A percentile compares a stretch with the other conserved stretches of the same genome.
Evolutionary conservation across 495 filamentous ascomycete species (phyloP).

Genomic region (Penicillium waksmanii): DNA sequence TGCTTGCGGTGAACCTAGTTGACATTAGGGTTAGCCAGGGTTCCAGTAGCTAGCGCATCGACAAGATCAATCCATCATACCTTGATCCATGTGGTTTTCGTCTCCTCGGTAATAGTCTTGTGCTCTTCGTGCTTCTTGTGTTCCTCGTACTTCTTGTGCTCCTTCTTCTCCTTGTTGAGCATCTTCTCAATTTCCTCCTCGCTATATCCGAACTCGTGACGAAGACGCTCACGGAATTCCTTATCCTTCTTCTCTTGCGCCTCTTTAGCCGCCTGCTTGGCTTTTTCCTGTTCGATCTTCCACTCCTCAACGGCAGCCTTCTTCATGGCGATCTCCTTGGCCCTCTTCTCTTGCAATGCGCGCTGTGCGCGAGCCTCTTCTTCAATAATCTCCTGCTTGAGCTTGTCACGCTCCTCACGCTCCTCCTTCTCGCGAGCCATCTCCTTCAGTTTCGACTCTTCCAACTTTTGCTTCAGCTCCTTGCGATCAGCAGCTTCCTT

Average conservation of each 20-base stretch:
- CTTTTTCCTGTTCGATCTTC: conserved; percentile 53
- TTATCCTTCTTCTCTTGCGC: conserved; percentile 45
- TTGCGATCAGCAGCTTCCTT: conserved; percentile 36
- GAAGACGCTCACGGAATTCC: conserved; percentile 48
- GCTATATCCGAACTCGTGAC: conserved; percentile 41
- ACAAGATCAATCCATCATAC: conserved; percentile 29
- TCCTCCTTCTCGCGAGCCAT: conserved; percentile 46
- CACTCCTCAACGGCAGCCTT: conserved; percentile 58
- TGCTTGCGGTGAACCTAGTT: conserved; percentile 52
- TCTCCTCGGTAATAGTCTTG: conserved; percentile 41
- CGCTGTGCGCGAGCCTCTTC: conserved; percentile 37
- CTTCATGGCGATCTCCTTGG: conserved; percentile 55
- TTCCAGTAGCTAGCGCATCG: not conserved
- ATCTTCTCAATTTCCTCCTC: conserved; percentile 59
- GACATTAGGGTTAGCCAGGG: conserved; percentile 17
- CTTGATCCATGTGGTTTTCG: conserved; percentile 57
- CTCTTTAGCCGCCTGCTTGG: conserved; percentile 1
- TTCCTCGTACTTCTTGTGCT: conserved; percentile 52
- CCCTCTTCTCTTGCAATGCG: conserved; percentile 45
- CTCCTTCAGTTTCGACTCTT: conserved; percentile 31
- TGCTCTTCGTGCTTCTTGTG: conserved; percentile 53
- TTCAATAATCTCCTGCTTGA: conserved; percentile 42
- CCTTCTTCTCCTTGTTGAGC: conserved; percentile 56
- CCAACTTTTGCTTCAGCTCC: conserved; percentile 28
- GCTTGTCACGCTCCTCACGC: conserved; percentile 45